phyloP scores from a whole-genome alignment of 768 basidiomycete species.

The Russula dissimulans region DNA sequence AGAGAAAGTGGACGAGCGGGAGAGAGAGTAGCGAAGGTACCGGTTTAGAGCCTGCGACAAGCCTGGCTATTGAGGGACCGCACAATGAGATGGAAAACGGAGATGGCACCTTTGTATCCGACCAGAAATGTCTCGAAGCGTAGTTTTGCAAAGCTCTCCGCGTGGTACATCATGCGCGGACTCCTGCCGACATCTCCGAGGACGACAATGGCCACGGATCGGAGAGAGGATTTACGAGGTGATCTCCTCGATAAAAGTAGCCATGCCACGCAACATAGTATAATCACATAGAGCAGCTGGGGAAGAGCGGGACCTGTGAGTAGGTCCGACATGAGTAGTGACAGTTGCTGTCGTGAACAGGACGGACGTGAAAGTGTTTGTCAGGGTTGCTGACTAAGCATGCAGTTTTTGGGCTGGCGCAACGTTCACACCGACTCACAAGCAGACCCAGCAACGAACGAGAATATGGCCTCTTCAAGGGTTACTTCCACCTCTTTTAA shows the following conservation, averaged over 20 bases:
- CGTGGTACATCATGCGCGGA: constrained; percentile 98
- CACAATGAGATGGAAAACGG: not conserved
- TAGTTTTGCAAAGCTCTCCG: constrained; percentile 79
- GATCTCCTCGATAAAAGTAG: not conserved
- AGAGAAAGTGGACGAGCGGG: constrained; percentile 54
- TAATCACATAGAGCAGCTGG: not conserved
- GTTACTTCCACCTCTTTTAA: not conserved
- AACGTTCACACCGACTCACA: not conserved
- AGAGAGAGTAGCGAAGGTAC: constrained; percentile 61
- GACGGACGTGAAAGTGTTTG: not conserved
- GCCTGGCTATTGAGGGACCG: not conserved
- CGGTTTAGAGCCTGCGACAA: constrained; percentile 57
- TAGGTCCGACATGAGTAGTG: not conserved
- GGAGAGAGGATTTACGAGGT: constrained; percentile 29
- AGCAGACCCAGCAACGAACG: not conserved
- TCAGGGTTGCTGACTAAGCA: constrained; percentile 7
- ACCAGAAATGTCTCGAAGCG: constrained; percentile 73
- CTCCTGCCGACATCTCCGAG: constrained; percentile 93
- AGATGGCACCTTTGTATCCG: constrained; percentile 68
- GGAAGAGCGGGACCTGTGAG: not conserved
- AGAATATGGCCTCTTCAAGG: constrained; percentile 3
- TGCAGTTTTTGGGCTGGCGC: not conserved
- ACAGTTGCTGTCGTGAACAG: too few species aligned
- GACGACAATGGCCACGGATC: constrained; percentile 82
- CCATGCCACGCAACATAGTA: not conserved